These are phyloP conservation scores for Aspergillus nanangensis DNA, from an alignment of 495 filamentous ascomycete genomes.

Conservation along the genomic window DNA sequence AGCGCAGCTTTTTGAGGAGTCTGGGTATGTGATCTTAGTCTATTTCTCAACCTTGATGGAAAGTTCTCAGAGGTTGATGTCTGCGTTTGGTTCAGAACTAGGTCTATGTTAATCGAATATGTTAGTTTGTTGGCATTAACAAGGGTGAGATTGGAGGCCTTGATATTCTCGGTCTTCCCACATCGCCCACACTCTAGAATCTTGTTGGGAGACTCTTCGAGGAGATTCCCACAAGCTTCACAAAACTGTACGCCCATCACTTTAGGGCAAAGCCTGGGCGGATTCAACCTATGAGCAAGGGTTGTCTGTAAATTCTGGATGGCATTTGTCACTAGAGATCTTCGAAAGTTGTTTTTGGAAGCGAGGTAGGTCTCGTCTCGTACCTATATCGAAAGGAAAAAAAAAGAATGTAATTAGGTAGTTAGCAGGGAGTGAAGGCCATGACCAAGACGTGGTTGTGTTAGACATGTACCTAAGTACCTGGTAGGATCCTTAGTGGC, in stretches of 20 bases:
- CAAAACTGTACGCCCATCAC: conserved; percentile 50
- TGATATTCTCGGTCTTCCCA: conserved; percentile 68
- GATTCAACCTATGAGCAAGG: not conserved
- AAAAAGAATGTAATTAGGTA: too few relatives aligned
- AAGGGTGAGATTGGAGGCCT: not conserved
- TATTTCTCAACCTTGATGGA: conserved; percentile 69
- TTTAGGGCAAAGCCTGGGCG: not conserved
- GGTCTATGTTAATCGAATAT: not conserved
- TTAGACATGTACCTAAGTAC: too few relatives aligned
- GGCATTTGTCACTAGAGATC: not conserved
- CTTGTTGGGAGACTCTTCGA: conserved; percentile 65
- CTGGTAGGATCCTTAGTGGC: too few relatives aligned
- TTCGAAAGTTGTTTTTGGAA: too few relatives aligned
- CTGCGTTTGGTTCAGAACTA: not conserved
- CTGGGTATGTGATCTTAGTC: conserved; percentile 63
- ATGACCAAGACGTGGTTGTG: too few relatives aligned
- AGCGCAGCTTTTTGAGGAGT: conserved; percentile 65
- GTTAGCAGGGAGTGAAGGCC: too few relatives aligned
- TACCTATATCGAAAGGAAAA: too few relatives aligned
- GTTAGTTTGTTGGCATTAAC: not conserved
- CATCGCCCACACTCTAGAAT: conserved; percentile 70
- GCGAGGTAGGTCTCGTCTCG: too few relatives aligned
- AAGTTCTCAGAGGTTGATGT: conserved; percentile 73
- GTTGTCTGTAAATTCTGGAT: not conserved
- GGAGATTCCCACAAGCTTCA: conserved; percentile 74